These are phyloP conservation scores for Gossypium anomalum DNA, from an alignment of 345 rosid genomes.

Conservation along the genomic window DNA sequence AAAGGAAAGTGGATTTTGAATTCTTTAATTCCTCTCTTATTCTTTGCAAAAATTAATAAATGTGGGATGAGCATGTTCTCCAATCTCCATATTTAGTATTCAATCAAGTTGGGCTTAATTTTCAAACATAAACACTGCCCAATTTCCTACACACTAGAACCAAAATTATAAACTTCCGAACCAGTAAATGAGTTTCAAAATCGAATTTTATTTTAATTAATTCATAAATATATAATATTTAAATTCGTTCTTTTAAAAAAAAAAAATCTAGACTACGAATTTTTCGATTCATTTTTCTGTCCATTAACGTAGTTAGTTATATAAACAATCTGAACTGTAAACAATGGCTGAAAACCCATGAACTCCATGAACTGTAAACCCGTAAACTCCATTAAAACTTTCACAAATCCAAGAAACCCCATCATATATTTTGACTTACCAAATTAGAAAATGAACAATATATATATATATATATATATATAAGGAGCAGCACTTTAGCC, in stretches of 20 bases:
- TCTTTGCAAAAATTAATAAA: background rate
- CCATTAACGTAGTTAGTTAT: no score
- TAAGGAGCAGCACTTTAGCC: background rate
- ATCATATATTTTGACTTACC: constrained; percentile 9
- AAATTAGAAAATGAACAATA: background rate
- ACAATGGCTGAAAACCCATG: background rate
- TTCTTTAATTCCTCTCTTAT: background rate
- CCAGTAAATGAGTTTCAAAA: no score
- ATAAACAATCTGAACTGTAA: no score
- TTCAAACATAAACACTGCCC: background rate
- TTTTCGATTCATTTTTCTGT: no score
- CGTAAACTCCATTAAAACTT: background rate
- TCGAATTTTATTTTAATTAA: no score
- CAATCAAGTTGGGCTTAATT: background rate
- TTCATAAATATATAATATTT: no score
- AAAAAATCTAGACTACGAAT: no score
- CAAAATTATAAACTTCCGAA: no score
- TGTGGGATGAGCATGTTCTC: background rate
- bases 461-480: background rate
- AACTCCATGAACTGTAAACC: background rate
- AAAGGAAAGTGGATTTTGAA: background rate
- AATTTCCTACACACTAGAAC: no score
- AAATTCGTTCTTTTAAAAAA: no score
- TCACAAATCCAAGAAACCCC: background rate
- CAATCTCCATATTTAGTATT: background rate